Base-by-base conservation (phyloP, 768 basidiomycete genomes). In the Filobasidium wieringae region DNA sequence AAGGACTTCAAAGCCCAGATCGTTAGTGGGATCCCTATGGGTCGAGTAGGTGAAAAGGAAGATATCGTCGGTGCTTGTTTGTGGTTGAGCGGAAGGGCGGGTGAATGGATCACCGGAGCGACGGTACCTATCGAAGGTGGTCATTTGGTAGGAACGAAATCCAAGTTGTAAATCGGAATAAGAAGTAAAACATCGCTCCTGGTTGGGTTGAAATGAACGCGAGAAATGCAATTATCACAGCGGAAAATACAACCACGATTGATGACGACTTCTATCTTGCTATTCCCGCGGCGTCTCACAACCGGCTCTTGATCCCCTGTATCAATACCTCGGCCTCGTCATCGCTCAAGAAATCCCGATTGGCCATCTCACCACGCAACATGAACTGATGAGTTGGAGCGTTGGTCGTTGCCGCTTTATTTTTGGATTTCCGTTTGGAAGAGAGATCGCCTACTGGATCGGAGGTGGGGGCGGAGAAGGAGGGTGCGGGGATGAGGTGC, bases 101-200 rank as follows among this genome's bases (percentile, higher is more conserved):
- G 81, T 0, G 77, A 80, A 19, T 85, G 78, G 71, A 78, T 85
- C 45, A 85, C 80, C 33, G 84, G 76, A 4, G 80, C 82, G 24
- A 81, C 82, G 6, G 78, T 84, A 45, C 73, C 79, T 9, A 68
- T 85, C 41, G 83, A 84, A 65, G 83, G 84, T 4, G 84, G 83
- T 8, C 72, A 74, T 49, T 65, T 81, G 26, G 79, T 81, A 45
- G 60, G 58, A n/a, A 62, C 66, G 19, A 70, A 66, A n/a, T n/a
- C n/a, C n/a, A n/a, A n/a, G n/a, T n/a, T n/a, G n/a, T n/a, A n/a
- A n/a, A n/a, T n/a, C n/a, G n/a, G n/a, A n/a, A n/a, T n/a, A n/a
- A n/a, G n/a, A n/a, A n/a, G n/a, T n/a, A n/a, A n/a, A n/a, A n/a
- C n/a, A n/a, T n/a, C n/a, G n/a, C n/a, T n/a, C n/a, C n/a, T n/a